These are phyloP conservation scores for Beauveria asiatica DNA, from an alignment of 2,329 filamentous ascomycete genomes.

Conservation along the genomic window DNA sequence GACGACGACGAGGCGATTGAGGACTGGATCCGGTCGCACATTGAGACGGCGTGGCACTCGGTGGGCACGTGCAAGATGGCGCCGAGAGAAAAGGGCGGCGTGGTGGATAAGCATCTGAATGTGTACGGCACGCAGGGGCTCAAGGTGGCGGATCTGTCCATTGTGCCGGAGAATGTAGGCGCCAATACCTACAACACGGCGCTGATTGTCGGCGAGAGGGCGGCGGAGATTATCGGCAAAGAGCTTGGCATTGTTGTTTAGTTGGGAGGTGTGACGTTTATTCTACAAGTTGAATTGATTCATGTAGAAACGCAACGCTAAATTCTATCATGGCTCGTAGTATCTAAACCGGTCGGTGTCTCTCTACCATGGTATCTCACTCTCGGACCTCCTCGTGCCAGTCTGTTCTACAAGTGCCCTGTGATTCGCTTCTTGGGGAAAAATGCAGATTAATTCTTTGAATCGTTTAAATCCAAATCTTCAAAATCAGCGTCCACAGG, in stretches of 20 bases:
- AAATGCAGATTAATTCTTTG: not conserved
- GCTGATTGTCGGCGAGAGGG: constrained; percentile 38
- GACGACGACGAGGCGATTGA: constrained; percentile 40
- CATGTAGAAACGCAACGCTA: not conserved
- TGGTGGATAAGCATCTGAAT: constrained; percentile 31
- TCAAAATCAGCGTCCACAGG: constrained; percentile 3
- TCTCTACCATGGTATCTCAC: not conserved
- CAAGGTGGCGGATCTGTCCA: constrained; percentile 23
- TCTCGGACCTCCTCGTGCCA: not conserved
- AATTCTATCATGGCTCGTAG: not conserved
- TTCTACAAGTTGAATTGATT: not conserved
- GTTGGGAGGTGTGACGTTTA: too few species aligned
- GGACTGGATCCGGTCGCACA: constrained; percentile 28
- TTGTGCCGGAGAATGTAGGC: constrained; percentile 29
- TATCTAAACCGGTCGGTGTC: not conserved
- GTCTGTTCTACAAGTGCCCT: not conserved
- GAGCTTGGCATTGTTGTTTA: constrained; percentile 21
- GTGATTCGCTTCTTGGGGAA: not conserved
- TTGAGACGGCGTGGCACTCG: constrained; percentile 33
- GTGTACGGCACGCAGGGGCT: constrained; percentile 33
- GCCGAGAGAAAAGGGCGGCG: constrained; percentile 27
- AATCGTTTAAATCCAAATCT: constrained; percentile 8
- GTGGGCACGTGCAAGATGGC: constrained; percentile 36
- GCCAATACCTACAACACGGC: constrained; percentile 41
- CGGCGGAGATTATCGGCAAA: constrained; percentile 28